Evolutionary conservation across 306 rosid species (phyloP), one percentile per base, ranked within the genome.

Genomic region (Casuarina cunninghamiana): DNA sequence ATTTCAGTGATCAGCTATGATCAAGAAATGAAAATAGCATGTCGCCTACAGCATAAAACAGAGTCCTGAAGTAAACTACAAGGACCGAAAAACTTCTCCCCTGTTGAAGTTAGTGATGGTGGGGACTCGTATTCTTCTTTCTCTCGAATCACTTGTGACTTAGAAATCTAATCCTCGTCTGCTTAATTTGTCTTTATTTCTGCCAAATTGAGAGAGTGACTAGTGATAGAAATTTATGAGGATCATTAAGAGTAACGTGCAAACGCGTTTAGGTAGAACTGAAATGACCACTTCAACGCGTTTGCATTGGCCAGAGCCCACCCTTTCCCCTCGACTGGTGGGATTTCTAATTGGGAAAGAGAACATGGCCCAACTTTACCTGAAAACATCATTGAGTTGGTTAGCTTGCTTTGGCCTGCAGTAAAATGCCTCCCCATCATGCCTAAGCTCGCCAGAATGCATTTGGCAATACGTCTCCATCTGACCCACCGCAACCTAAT

Each of bases 391-490:
- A 42, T 67, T 67, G 51, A 50, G 71, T 67, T 67, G 71, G 71
- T 67, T 67, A 42, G 50, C 5, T 67, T 17, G 51, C 71, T 67
- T 67, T 67, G 49, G 71, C 50, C 50, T 42, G 41, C 49, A 67
- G 71, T 10, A 41, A 41, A 67, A 67, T 67, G 50, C 41, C 15
- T 13, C 32, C 51, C 50, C 13, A 67, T 42, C 35, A 67, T 41
- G 71, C 15, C 49, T 39, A n/a, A 13, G 10, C 10, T 69, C 65
- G 68, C 76, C 71, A n/a, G 72, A 76, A 75, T 69, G 74, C 68
- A 80, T 90, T 86, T 83, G 97, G 95, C 88, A 79, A 72, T 81
- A 82, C 81, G 93, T 90, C 93, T 77, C 87, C 82, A 84, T 90
- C 97, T 69, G 48, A 82, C 91, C 82, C 76, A 81, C 75, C 78